These are phyloP conservation scores for Candida pseudofarinosa DNA, from an alignment of 805 yeast species.

Conservation along the genomic window DNA sequence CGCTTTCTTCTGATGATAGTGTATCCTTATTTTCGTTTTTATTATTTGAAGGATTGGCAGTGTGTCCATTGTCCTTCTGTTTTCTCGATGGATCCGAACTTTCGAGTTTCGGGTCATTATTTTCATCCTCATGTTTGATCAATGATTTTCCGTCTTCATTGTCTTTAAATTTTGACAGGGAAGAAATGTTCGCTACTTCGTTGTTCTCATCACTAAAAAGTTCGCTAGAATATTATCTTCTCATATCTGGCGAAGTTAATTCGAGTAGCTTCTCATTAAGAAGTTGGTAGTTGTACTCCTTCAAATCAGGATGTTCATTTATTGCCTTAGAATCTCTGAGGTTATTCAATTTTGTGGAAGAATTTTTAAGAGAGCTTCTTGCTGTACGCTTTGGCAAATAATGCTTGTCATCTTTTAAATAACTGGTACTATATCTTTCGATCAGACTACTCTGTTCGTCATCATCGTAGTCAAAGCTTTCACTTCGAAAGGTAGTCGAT, in stretches of 20 bases:
- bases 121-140: too few relatives aligned
- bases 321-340: constrained; percentile 26
- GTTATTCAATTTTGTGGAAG: constrained; percentile 36
- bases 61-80: too few relatives aligned
- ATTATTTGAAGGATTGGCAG: too few relatives aligned
- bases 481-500: constrained; percentile 4
- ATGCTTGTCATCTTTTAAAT: constrained; percentile 19
- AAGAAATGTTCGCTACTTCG: too few relatives aligned
- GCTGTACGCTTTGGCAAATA: constrained; percentile 31
- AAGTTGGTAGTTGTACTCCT: constrained; percentile 11
- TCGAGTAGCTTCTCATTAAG: constrained; percentile 11
- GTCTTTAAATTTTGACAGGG: too few relatives aligned
- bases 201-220: constrained; percentile 2
- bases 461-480: not conserved
- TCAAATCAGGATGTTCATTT: constrained; percentile 16
- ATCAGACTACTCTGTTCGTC: not conserved
- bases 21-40: not conserved
- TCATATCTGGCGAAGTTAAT: constrained; percentile 23
- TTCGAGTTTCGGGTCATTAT: too few relatives aligned
- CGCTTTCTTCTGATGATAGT: constrained; percentile 1
- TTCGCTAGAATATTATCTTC: constrained; percentile 11
- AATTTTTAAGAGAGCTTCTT: constrained; percentile 26
- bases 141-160: too few relatives aligned
- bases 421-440: not conserved
- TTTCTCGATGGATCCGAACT: too few relatives aligned